phyloP scores from a whole-genome alignment of 179 eudicot genomes.

The Actinidia arguta region DNA sequence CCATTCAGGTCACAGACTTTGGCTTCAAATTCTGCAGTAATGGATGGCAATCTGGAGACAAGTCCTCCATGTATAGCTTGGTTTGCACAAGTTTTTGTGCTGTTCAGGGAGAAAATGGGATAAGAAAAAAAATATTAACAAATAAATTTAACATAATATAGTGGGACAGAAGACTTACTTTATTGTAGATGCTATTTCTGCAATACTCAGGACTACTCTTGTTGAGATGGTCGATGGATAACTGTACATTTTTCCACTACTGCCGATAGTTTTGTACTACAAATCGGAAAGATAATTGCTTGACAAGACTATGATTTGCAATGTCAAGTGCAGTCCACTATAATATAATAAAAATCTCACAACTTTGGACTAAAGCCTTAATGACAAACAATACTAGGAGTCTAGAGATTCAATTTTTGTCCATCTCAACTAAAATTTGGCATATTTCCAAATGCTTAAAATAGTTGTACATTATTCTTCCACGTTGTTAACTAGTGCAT shows the following conservation, averaged over 20 bases:
- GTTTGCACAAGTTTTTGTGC: constrained; percentile 43
- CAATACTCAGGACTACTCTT: constrained; percentile 33
- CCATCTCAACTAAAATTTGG: not conserved
- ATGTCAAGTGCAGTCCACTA: not conserved
- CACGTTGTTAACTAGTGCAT: not conserved
- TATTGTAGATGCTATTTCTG: constrained; percentile 41
- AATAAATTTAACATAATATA: not conserved
- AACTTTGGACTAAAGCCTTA: not conserved
- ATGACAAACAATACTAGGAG: not conserved
- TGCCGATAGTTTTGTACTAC: constrained; percentile 55
- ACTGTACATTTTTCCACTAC: constrained; percentile 56
- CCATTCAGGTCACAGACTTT: constrained; percentile 50
- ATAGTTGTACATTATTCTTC: not conserved
- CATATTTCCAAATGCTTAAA: not conserved
- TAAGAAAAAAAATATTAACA: not conserved
- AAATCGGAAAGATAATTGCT: not conserved
- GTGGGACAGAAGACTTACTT: constrained; percentile 40
- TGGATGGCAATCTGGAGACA: constrained; percentile 39
- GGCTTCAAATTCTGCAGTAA: constrained; percentile 48
- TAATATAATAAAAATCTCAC: not conserved
- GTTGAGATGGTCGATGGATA: constrained; percentile 42
- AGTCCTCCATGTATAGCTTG: constrained; percentile 35
- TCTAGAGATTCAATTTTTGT: not conserved
- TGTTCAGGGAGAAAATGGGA: constrained; percentile 31
- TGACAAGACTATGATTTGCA: not conserved